Conservation (phyloP, 352 stramenopile genomes). For the Phytophthora uliginosa region DNA sequence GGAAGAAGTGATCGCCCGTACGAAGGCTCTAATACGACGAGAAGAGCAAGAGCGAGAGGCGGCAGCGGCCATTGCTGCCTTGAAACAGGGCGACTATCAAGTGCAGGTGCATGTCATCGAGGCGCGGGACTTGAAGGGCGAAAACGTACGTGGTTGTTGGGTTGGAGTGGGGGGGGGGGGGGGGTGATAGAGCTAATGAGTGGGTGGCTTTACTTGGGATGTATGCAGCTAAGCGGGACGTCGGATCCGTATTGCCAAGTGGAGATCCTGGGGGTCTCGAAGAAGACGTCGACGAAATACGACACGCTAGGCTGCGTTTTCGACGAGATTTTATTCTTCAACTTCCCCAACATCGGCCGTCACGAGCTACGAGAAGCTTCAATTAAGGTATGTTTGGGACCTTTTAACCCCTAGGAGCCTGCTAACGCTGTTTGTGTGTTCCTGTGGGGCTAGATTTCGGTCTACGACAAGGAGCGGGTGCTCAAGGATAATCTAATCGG, state of each 20-base stretch:
- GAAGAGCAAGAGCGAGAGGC: conserved; percentile 68
- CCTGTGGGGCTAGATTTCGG: conserved; percentile 50
- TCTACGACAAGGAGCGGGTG: conserved; percentile 82
- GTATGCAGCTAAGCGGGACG: conserved; percentile 75
- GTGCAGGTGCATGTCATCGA: conserved; percentile 91
- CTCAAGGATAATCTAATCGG: conserved; percentile 88
- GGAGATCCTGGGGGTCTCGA: conserved; percentile 72
- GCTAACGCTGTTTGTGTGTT: background rate
- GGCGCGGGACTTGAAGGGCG: conserved; percentile 88
- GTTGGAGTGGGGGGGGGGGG: background rate
- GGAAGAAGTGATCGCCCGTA: conserved; percentile 54
- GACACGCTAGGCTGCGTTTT: conserved; percentile 90
- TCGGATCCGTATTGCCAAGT: conserved; percentile 92
- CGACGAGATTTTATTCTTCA: conserved; percentile 93
- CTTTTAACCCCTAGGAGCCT: background rate
- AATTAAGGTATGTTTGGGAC: conserved; percentile 57
- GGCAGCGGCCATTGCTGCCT: conserved; percentile 49
- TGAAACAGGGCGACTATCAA: conserved; percentile 86
- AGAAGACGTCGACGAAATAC: conserved; percentile 86
- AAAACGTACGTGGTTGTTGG: conserved; percentile 64
- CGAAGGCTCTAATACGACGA: conserved; percentile 39
- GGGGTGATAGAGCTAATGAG: background rate
- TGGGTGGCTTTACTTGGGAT: background rate
- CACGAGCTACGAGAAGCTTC: conserved; percentile 74
- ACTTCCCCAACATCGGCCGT: conserved; percentile 86